Evolutionary conservation across 2,329 filamentous ascomycete species (phyloP), one percentile per base, ranked within the genome.

Genomic region (Scedosporium aurantiacum): DNA sequence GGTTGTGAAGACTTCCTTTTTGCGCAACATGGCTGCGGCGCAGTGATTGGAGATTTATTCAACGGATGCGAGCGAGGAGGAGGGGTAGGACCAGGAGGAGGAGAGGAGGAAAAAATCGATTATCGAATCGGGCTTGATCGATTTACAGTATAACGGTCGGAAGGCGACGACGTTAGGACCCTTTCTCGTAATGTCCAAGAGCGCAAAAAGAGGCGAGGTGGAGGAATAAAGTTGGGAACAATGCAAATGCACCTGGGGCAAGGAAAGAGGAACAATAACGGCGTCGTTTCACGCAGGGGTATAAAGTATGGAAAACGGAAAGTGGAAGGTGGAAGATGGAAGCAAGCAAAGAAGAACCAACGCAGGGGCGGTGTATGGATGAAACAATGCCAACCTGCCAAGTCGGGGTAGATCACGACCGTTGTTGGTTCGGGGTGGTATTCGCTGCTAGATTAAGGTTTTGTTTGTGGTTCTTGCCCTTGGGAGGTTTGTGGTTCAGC

Each of bases 1-100:
- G 65, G 87, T 81, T 27, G 85, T 88, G 71, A 87, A 86, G 27
- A 79, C 77, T 64, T 84, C 81, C 70, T 86, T 88, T 71, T 84
- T 88, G 66, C 80, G 78, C 64, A 85, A 72, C 76, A 84, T 82
- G 63, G 70, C 74, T 64, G 63, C 66, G 61, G 62, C 55, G 28
- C 25, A 12, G 12, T 5, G 25, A 14, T 2, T 7, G 14, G 14
- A 28, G 21, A 28, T 50, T 50, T 18, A 50, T 50, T 50, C 21
- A n/a, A n/a, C n/a, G 45, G 32, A 50, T 18, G 45, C 45, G 45
- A 12, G 45, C 50, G n/a, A 16, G 6, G 40, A 40, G 43, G 25
- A 8, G 40, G n/a, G 43, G 25, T n/a, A 25, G 18, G 37, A 28
- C 25, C 25, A 10, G 18, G 23, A 37, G 21, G 5, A 41, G 37